Percentiles rank a stretch among this genome's conserved stretches.
Evolutionary conservation across 306 rosid genomes (phyloP).

Genomic region (Sicyos edulis): DNA sequence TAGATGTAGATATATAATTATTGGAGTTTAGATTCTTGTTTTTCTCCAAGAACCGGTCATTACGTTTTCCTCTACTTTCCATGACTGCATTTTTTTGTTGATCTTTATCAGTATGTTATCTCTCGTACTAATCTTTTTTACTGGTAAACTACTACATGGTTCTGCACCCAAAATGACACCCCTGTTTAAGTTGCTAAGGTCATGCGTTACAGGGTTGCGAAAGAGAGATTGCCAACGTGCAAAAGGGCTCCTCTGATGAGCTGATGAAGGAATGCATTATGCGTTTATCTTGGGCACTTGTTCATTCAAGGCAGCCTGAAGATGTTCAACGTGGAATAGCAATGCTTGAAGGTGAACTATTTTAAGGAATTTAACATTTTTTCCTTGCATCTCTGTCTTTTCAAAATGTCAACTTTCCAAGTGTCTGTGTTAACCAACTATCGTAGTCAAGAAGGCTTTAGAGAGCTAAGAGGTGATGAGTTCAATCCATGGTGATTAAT

Average conservation of each 20-base stretch:
- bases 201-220: conserved; percentile 60
- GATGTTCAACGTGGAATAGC: conserved; percentile 94
- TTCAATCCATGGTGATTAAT: too few species aligned
- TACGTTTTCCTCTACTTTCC: neutral
- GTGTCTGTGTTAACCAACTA: neutral
- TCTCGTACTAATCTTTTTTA: neutral
- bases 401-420: neutral
- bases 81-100: neutral
- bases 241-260: conserved; percentile 50
- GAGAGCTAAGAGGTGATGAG: too few species aligned
- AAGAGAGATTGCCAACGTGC: conserved; percentile 70
- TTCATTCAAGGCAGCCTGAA: conserved; percentile 67
- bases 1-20: neutral
- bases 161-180: neutral
- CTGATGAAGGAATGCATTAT: conserved; percentile 48
- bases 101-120: neutral
- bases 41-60: neutral
- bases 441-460: too few species aligned
- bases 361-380: neutral
- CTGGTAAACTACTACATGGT: too few species aligned
- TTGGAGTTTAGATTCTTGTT: neutral
- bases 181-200: conserved; percentile 7
- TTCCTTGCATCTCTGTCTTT: neutral
- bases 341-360: conserved; percentile 69
- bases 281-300: conserved; percentile 95